Conservation (phyloP, 805 yeast species). For the Schizosaccharomyces lindneri region DNA sequence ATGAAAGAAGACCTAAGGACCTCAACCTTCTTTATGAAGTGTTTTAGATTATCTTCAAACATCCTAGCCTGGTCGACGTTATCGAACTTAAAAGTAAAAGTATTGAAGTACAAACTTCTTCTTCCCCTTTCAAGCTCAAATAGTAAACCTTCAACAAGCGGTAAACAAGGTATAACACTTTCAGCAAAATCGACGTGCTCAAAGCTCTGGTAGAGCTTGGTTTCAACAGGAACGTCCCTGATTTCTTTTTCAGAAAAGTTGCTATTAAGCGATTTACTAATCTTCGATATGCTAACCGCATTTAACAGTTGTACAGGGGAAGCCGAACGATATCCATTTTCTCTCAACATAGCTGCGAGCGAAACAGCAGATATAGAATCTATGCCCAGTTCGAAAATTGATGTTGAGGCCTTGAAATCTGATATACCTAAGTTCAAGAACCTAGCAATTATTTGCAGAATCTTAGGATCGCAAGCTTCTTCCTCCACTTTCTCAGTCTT, state of each 20-base stretch:
- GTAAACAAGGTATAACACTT: conserved; percentile 8
- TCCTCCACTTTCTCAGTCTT: not conserved
- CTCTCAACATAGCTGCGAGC: conserved; percentile 4
- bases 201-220: not conserved
- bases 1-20: conserved; percentile 7
- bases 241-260: too few relatives aligned
- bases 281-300: not conserved
- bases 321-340: conserved; percentile 3
- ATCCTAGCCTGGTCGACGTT: conserved; percentile 4
- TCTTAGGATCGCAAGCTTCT: not conserved
- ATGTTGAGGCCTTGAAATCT: conserved; percentile 1
- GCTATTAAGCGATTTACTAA: not conserved
- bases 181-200: not conserved
- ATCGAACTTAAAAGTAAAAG: conserved; percentile 4
- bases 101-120: conserved; percentile 4
- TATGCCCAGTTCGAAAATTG: conserved; percentile 10
- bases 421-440: not conserved
- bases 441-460: conserved; percentile 3
- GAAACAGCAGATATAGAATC: conserved; percentile 10
- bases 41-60: conserved; percentile 4
- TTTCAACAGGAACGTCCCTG: too few relatives aligned
- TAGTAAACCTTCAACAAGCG: conserved; percentile 10
- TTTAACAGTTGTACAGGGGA: not conserved
- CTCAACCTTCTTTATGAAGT: conserved; percentile 3
- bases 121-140: conserved; percentile 4